Base-by-base conservation (phyloP, 805 yeast species). In the Teunomyces panamensis region DNA sequence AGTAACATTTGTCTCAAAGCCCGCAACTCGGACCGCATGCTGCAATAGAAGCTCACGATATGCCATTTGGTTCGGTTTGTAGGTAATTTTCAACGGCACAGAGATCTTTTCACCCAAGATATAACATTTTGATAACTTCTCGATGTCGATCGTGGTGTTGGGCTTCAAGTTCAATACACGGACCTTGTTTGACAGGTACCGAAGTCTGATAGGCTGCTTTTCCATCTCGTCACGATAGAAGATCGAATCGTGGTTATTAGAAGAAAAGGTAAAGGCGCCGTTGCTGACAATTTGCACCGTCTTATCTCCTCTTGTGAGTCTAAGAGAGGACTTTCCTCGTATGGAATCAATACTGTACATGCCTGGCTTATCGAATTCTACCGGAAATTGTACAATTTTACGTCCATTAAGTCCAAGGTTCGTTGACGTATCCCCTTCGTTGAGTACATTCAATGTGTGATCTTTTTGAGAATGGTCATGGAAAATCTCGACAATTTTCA, bases 91-190 rank as follows among this genome's bases (percentile, higher is more conserved):
- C 13, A 67, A 54, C 0, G 64, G 57, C 0, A 67, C 35, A 0
- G 49, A 14, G 2, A 67, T 43, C 46, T 59, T 63, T 48, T 70
- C 76, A 2, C 74, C 73, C 1, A 70, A 44, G 4, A 65, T 49
- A 3, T 66, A 37, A 2, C 53, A 28, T 10, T 45, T 46, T 1
- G 56, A 46, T 2, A 45, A 34, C 10, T 37, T 43, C 8, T 35
- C 49, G 3, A 58, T 20, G 0, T 52, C 42, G 4, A 62, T 41
- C 1, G 35, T 14, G 0, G 69, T 44, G 4, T 58, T 51, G 9
- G 76, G 76, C 30, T 55, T 60, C 5, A 64, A 20, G 41, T 26
- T 37, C 27, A 20, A 26, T 29, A 37, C 41, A 20, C 41, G 41
- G 6, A 37, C 17, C 14, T n/a, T 37, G 16, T 37, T 9, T 14